Evolutionary conservation across 192 early-diverging fungal genomes (phyloP).

Genomic region (Coemansia umbellata): DNA sequence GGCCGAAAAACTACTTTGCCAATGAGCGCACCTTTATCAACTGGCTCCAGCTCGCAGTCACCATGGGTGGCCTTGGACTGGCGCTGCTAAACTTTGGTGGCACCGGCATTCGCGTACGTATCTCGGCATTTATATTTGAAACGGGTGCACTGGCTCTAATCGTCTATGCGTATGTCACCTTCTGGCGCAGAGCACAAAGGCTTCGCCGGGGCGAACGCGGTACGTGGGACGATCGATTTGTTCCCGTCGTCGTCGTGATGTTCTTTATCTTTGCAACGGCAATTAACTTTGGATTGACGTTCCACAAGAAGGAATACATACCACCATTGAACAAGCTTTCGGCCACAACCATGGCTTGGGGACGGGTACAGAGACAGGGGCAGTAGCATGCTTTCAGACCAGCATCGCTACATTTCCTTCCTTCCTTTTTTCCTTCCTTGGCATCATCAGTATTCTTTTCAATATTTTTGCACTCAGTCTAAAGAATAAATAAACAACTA

Average conservation of each 20-base stretch:
- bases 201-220: conserved; percentile 49
- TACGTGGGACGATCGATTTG: conserved; percentile 46
- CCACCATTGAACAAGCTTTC: conserved; percentile 48
- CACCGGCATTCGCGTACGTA: conserved; percentile 37
- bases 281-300: conserved; percentile 54
- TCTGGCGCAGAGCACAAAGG: conserved; percentile 46
- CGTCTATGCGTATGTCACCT: conserved; percentile 48
- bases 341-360: conserved; percentile 57
- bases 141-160: conserved; percentile 47
- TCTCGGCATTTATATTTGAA: conserved; percentile 50
- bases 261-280: conserved; percentile 50
- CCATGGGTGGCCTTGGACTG: conserved; percentile 62
- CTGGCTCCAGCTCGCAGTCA: conserved; percentile 71
- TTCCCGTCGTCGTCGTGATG: conserved; percentile 45
- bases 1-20: conserved; percentile 79
- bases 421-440: not conserved
- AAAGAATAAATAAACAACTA: too few relatives aligned
- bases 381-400: too few relatives aligned
- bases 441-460: too few relatives aligned
- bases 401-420: not conserved
- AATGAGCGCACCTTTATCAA: conserved; percentile 86
- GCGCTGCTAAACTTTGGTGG: conserved; percentile 67
- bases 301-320: conserved; percentile 51
- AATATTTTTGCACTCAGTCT: too few relatives aligned
- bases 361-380: conserved; percentile 10